Evolutionary conservation across 2,329 filamentous ascomycete species (phyloP), one percentile per base, ranked within the genome.

Genomic region (Penicillium verrucosum): DNA sequence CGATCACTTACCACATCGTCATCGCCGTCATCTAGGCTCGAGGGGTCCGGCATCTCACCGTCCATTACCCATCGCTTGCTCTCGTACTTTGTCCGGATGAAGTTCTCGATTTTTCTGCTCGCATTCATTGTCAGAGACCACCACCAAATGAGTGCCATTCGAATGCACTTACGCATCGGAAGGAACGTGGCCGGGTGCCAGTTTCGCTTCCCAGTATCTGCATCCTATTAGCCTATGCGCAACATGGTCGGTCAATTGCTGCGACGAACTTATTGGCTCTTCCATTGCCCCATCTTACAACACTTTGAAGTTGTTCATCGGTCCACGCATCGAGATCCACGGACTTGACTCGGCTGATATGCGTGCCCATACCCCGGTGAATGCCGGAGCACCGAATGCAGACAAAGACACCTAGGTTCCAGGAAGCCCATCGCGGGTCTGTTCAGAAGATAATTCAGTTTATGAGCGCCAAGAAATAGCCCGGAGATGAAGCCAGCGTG

Each of bases 11-110:
- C 82, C 70, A 86, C 78, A 73, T 97, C 92, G 65, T 96, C 92
- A 68, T 97, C 93, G 52, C 86, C 92, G 16, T 91, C 89, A 71
- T 95, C 91, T 50, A 99, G 77, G 1, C 89, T 90, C 3, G 90
- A 83, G n/a, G 95, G 94, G 72, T 97, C 92, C 5, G 95, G 95
- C 71, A 95, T 93, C 5, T 86, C 87, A 1, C 94, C 94, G 59
- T 99, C 94, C 92, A 97, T 97, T n/a, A 92, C 89, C 94, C 94
- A 99, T 78, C 95, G 84, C 84, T 96, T 97, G 52, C 94, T 89
- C 75, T 99, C 94, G 76, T 99, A 99, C 77, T 99, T 99, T 55
- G 95, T 99, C 65, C 94, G 87, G 68, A 99, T 97, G 71, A 99
- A 99, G 81, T 97, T 99, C 82, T 99, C 94, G 67, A 99, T 97